phyloP scores from a whole-genome alignment of 805 yeast species.

The Cyberlindnera xishuangbannaensis region DNA sequence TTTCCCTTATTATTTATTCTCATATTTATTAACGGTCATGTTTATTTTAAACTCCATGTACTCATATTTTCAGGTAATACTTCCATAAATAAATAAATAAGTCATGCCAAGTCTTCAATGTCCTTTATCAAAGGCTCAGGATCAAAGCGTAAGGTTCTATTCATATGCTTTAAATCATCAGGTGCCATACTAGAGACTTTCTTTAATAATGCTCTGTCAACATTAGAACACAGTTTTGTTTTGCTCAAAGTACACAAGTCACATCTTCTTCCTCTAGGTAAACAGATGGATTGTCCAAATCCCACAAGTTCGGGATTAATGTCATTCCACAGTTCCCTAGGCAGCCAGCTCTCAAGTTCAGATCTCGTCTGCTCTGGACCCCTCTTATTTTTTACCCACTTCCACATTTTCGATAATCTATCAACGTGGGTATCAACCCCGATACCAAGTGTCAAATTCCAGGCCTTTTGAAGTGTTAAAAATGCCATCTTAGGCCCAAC shows the following conservation, averaged over 20 bases:
- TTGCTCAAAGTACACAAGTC: conserved; percentile 57
- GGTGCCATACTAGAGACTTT: conserved; percentile 23
- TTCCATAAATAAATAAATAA: no score
- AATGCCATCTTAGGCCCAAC: conserved; percentile 96
- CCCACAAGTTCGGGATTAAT: conserved; percentile 87
- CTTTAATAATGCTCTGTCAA: conserved; percentile 39
- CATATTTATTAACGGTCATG: conserved; percentile 8
- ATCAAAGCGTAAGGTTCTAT: conserved; percentile 37
- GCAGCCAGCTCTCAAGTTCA: conserved; percentile 69
- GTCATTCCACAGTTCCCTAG: conserved; percentile 70
- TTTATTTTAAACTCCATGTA: conserved; percentile 9
- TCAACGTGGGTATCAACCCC: conserved; percentile 94
- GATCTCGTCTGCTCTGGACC: conserved; percentile 75
- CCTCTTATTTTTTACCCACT: conserved; percentile 55
- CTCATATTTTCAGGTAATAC: no score
- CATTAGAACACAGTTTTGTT: conserved; percentile 52
- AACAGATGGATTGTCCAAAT: conserved; percentile 86
- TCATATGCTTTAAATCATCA: conserved; percentile 17
- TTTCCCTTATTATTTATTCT: no score
- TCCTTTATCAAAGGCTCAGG: conserved; percentile 32
- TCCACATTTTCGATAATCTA: conserved; percentile 72
- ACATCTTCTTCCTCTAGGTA: conserved; percentile 64
- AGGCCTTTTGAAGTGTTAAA: conserved; percentile 72
- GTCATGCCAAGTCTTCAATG: no score
- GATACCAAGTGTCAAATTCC: conserved; percentile 75